Evolutionary conservation across 768 basidiomycete species (phyloP).

Genomic region (Trametes coccinea): DNA sequence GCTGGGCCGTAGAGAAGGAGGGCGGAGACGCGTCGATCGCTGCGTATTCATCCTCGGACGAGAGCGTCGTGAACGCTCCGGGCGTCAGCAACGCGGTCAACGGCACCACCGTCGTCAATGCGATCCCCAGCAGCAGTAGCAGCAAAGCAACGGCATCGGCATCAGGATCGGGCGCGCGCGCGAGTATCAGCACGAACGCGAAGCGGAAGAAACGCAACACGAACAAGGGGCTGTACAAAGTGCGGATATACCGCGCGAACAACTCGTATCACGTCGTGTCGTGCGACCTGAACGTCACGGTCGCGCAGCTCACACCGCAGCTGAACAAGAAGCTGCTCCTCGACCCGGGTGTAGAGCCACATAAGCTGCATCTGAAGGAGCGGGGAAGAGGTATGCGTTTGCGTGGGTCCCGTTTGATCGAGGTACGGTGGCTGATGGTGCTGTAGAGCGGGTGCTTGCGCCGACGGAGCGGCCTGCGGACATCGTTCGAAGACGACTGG

Average conservation of each 20-base stretch:
- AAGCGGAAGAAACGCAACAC: slow-evolving; percentile 24
- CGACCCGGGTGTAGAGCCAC: slow-evolving; percentile 54
- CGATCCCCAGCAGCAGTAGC: too few species aligned
- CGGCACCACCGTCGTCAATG: too few species aligned
- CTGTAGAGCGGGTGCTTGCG: slow-evolving; percentile 77
- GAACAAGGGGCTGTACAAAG: slow-evolving; percentile 41
- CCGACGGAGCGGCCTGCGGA: slow-evolving; percentile 81
- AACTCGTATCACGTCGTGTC: slow-evolving; percentile 70
- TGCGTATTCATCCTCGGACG: slow-evolving; percentile 46
- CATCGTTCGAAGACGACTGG: slow-evolving; percentile 79
- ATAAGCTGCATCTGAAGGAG: slow-evolving; percentile 74
- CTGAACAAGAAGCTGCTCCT: slow-evolving; percentile 59
- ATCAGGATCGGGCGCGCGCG: too few species aligned
- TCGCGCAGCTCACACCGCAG: slow-evolving; percentile 60
- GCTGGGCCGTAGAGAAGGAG: slow-evolving; percentile 67
- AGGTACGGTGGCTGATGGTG: neutral
- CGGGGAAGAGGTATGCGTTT: slow-evolving; percentile 63
- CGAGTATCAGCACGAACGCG: neutral
- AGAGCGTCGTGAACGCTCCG: slow-evolving; percentile 23
- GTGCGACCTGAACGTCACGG: slow-evolving; percentile 64
- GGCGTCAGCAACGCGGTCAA: too few species aligned
- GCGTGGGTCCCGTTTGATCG: neutral
- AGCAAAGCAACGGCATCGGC: too few species aligned
- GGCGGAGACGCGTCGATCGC: slow-evolving; percentile 39
- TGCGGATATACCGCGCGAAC: slow-evolving; percentile 79